These are phyloP conservation scores for Mucuna pruriens DNA, from an alignment of 306 rosid species.

Conservation along the genomic window DNA sequence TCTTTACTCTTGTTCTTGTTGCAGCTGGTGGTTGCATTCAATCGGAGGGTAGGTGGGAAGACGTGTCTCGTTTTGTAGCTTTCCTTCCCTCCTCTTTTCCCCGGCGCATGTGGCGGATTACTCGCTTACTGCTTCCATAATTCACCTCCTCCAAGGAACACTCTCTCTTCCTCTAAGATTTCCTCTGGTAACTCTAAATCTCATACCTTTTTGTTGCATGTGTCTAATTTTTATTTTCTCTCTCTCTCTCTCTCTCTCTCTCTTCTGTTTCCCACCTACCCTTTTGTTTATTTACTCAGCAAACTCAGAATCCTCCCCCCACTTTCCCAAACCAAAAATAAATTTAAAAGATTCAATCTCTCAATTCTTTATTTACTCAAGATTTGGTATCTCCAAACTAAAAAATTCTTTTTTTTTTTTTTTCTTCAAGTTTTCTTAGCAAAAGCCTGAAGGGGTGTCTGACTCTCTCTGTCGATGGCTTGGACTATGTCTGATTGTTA, in stretches of 20 bases:
- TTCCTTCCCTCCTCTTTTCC: slow-evolving; percentile 23
- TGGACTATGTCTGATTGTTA: slow-evolving; percentile 20
- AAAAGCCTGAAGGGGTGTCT: slow-evolving; percentile 9
- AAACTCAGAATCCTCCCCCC: background rate
- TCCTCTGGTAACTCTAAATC: slow-evolving; percentile 41
- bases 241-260: background rate
- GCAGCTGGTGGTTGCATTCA: slow-evolving; percentile 50
- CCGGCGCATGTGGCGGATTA: slow-evolving; percentile 66
- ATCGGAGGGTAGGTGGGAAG: slow-evolving; percentile 53
- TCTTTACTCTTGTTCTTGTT: slow-evolving; percentile 42
- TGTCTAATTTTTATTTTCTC: background rate
- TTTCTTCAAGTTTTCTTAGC: background rate
- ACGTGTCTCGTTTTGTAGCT: slow-evolving; percentile 46
- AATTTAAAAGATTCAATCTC: slow-evolving; percentile 2
- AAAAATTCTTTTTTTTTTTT: background rate
- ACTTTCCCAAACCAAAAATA: background rate
- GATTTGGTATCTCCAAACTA: slow-evolving; percentile 18
- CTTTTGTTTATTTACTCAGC: slow-evolving; percentile 7
- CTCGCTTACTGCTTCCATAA: slow-evolving; percentile 57
- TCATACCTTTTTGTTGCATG: slow-evolving; percentile 46
- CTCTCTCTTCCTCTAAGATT: background rate
- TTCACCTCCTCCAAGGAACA: slow-evolving; percentile 39
- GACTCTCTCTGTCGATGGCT: background rate
- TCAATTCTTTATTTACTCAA: slow-evolving; percentile 19
- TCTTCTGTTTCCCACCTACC: background rate